A percentile compares a stretch with the other conserved stretches of the same genome.
These are phyloP conservation scores for Nitzschia palea DNA, from an alignment of 108 stramenopile species.

Conservation along the genomic window DNA sequence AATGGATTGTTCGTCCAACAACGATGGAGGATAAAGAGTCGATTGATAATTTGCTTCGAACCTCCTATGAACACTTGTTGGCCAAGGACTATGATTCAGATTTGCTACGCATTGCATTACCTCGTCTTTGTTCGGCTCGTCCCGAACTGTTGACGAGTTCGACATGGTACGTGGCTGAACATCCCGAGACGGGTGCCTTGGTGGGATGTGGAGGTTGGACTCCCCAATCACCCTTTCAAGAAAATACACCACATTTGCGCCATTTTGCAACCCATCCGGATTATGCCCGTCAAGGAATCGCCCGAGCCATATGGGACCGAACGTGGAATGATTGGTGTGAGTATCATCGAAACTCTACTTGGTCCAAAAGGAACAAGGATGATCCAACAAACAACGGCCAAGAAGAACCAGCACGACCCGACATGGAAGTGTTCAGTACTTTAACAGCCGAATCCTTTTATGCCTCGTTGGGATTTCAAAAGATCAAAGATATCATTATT, in stretches of 20 bases:
- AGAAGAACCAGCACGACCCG: not conserved
- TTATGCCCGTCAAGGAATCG: conserved; percentile 3
- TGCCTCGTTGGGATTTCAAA: conserved; percentile 25
- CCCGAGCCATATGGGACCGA: conserved; percentile 16
- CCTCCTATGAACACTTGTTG: conserved; percentile 13
- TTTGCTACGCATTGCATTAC: conserved; percentile 15
- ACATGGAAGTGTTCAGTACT: conserved; percentile 34
- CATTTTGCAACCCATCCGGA: conserved; percentile 8
- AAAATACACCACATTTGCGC: conserved; percentile 9
- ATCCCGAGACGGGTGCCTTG: conserved; percentile 2
- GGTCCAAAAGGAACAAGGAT: no score
- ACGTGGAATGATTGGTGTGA: conserved; percentile 12
- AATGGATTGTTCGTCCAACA: conserved; percentile 35
- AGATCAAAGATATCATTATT: not conserved
- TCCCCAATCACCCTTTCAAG: not conserved
- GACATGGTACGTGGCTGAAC: conserved; percentile 35
- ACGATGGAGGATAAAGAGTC: conserved; percentile 8
- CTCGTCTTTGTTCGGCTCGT: conserved; percentile 6
- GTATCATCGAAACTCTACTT: not conserved
- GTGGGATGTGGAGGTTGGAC: conserved; percentile 41
- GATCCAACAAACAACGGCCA: no score
- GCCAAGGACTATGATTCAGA: conserved; percentile 10
- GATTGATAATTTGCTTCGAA: not conserved
- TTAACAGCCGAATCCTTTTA: conserved; percentile 30
- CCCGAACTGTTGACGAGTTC: conserved; percentile 23